phyloP scores from a whole-genome alignment of 1,284 basidiomycete species.

The Limonomyces culmigenus region DNA sequence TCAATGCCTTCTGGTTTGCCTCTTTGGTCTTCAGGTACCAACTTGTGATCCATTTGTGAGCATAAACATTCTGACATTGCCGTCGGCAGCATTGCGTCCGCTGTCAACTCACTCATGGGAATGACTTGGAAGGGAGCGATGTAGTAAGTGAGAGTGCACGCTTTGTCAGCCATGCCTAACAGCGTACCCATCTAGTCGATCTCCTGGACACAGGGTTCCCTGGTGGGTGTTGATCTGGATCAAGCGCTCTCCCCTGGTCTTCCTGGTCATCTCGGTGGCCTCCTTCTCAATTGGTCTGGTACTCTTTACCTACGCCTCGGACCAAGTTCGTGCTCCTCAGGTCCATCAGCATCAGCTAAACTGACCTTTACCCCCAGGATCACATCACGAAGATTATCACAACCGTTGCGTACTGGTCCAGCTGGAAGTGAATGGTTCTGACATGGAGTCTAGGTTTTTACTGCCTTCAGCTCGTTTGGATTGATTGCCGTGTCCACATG shows the following conservation, averaged over 20 bases:
- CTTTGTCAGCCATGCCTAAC: slow-evolving; percentile 6
- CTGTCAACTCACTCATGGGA: slow-evolving; percentile 56
- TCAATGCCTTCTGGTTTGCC: slow-evolving; percentile 59
- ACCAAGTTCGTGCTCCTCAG: slow-evolving; percentile 22
- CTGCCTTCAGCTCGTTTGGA: slow-evolving; percentile 57
- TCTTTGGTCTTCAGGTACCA: slow-evolving; percentile 57
- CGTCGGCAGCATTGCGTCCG: slow-evolving; percentile 52
- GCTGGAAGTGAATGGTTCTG: no score
- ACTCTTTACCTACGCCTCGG: slow-evolving; percentile 45
- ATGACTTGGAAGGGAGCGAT: slow-evolving; percentile 65
- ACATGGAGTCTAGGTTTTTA: no score
- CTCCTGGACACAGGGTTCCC: slow-evolving; percentile 46
- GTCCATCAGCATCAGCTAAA: slow-evolving; percentile 1
- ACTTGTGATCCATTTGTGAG: no score
- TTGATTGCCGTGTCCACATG: slow-evolving; percentile 58
- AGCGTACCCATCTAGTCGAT: slow-evolving; percentile 24
- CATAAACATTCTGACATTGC: no score
- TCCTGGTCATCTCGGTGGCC: slow-evolving; percentile 54
- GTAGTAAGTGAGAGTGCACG: slow-evolving; percentile 46
- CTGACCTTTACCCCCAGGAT: slow-evolving; percentile 21
- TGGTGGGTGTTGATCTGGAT: slow-evolving; percentile 75
- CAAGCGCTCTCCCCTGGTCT: slow-evolving; percentile 58
- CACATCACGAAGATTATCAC: slow-evolving; percentile 48
- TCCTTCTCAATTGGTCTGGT: slow-evolving; percentile 56
- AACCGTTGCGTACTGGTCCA: no score